Evolutionary conservation across 2,329 filamentous ascomycete genomes (phyloP).

Genomic region (Coniochaeta ligniaria): DNA sequence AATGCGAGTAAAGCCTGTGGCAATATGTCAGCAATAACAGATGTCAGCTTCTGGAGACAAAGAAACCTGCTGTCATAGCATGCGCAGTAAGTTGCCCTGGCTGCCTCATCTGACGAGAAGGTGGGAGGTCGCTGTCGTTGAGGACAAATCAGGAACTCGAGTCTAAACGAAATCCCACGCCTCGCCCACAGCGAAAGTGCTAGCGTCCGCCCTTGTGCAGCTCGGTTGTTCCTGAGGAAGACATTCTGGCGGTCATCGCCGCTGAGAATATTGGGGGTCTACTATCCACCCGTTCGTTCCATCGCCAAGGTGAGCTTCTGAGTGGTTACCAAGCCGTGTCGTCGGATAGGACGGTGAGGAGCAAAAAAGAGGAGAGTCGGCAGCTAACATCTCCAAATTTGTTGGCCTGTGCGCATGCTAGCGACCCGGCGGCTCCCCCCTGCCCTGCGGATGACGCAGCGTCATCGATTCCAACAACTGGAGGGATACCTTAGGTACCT

Average conservation of each 20-base stretch:
- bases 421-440: neutral
- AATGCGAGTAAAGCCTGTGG: neutral
- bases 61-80: constrained; percentile 21
- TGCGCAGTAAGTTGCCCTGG: constrained; percentile 12
- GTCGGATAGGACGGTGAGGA: neutral
- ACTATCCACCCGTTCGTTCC: neutral
- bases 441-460: neutral
- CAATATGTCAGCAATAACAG: neutral
- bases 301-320: neutral
- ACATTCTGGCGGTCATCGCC: neutral
- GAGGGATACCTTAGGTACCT: too few relatives aligned
- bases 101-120: constrained; percentile 13
- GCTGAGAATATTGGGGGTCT: neutral
- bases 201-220: neutral
- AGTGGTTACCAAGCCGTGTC: neutral
- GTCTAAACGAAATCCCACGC: neutral
- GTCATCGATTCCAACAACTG: neutral
- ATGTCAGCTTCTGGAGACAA: constrained; percentile 2
- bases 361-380: neutral
- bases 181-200: neutral
- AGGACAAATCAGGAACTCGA: constrained; percentile 18
- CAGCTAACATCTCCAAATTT: neutral
- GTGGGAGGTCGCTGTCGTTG: constrained; percentile 16
- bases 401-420: neutral
- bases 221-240: neutral